These are phyloP conservation scores for Candida dubliniensis DNA, from an alignment of 1,139 yeast species.

Conservation along the genomic window DNA sequence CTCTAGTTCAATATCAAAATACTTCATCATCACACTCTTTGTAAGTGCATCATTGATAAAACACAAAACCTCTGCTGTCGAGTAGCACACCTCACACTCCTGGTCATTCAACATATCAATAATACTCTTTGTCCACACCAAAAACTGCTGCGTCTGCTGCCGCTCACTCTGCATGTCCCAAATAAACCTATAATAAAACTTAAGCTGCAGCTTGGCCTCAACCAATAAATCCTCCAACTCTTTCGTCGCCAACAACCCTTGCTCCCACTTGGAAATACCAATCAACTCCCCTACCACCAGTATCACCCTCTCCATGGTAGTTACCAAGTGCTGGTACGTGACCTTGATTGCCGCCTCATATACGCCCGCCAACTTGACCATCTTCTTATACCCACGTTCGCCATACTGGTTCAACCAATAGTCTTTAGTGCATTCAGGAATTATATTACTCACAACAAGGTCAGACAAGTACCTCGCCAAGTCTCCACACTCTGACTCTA, in stretches of 20 bases:
- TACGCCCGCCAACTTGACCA: conserved; percentile 52
- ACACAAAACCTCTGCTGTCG: conserved; percentile 26
- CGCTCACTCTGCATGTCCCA: conserved; percentile 56
- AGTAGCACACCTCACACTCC: conserved; percentile 8
- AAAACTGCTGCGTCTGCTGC: conserved; percentile 48
- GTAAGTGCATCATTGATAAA: conserved; percentile 32
- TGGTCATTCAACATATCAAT: conserved; percentile 30
- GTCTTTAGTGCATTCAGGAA: conserved; percentile 42
- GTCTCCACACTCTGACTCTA: conserved; percentile 9
- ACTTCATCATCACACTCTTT: conserved; percentile 23
- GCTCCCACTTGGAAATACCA: conserved; percentile 45
- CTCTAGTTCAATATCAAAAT: conserved; percentile 17
- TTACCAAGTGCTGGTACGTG: conserved; percentile 52
- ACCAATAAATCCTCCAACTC: conserved; percentile 3
- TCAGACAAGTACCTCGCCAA: conserved; percentile 38
- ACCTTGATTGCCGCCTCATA: conserved; percentile 55
- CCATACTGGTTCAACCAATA: conserved; percentile 56
- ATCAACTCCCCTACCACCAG: conserved; percentile 48
- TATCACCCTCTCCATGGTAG: conserved; percentile 57
- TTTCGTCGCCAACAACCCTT: conserved; percentile 9
- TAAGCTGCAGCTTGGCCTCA: conserved; percentile 32
- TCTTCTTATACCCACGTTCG: conserved; percentile 64
- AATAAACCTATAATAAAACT: conserved; percentile 38
- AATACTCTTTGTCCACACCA: conserved; percentile 47
- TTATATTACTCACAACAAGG: conserved; percentile 56